Base-by-base conservation (phyloP, 257 asterid genomes). In the Jacaranda mimosifolia region DNA sequence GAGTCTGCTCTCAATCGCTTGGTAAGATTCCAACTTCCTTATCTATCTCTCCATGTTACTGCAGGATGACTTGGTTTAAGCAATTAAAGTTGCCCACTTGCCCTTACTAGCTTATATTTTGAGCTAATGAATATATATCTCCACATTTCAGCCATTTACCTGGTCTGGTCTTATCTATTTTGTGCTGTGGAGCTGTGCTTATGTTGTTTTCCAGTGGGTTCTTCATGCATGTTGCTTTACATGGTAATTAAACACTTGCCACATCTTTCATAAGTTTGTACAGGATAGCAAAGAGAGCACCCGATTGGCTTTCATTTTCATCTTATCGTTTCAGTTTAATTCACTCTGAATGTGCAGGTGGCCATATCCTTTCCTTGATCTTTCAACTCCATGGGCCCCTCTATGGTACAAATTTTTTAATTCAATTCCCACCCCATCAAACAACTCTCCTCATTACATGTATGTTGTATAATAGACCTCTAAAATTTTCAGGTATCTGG, bases 351-450 rank as follows among this genome's bases (percentile, higher is more conserved):
- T 3, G 53, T 79, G 84, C 90, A 94, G 98, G 98, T 94, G 98
- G 98, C 98, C 98, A 17, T 92, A 94, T 81, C 98, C 98, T 68
- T 94, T 94, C 87, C 92, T 94, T 58, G 96, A 92, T 46, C 98
- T 92, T 68, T 78, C 88, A 48, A 86, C 94, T 76, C 87, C 94
- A 68, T 85, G 80, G 87, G 98, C 98, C 10, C 98, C 98, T 6
- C 63, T 91, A 69, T 94, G 98, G 98, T 92, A 85, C 80, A 46
- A 45, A 9, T 39, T 52, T 15, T 45, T 26, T 65, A 64, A 39
- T 17, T 26, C 52, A 6, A 21, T 5, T 13, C 42, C 56, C 19
- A 17, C 19, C 49, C 19, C 36, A 9, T 26, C 38, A 67, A 48
- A 36, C 53, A 26, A 71, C 46, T 43, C 58, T 57, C 45, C 39